Percentiles rank a stretch among this genome's conserved stretches.
phyloP scores from a whole-genome alignment of 1,284 basidiomycete genomes.

The Salmacisia buchloeana region DNA sequence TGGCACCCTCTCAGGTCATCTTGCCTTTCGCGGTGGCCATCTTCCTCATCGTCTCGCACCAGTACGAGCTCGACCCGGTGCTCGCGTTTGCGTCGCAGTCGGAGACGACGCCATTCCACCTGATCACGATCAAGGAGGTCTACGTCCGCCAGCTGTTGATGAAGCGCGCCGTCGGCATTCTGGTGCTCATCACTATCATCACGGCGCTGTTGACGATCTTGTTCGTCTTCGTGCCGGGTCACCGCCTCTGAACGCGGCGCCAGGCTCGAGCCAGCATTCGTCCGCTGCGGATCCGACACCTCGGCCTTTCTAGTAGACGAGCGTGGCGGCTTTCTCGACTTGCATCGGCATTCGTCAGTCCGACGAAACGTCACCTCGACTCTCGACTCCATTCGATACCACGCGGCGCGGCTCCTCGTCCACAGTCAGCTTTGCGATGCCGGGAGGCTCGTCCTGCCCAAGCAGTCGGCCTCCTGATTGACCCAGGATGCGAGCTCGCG shows the following conservation, averaged over 20 bases:
- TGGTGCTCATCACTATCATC: constrained; percentile 61
- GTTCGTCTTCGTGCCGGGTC: constrained; percentile 87
- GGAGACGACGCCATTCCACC: constrained; percentile 71
- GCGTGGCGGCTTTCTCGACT: no score
- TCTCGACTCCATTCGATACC: not conserved
- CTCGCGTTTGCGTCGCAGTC: constrained; percentile 53
- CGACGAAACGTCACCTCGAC: not conserved
- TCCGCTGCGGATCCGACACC: no score
- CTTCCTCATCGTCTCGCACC: constrained; percentile 82
- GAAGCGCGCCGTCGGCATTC: constrained; percentile 78
- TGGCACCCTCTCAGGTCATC: constrained; percentile 64
- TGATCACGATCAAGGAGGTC: constrained; percentile 77
- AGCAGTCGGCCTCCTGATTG: no score
- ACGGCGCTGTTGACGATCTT: constrained; percentile 72
- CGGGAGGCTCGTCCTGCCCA: no score
- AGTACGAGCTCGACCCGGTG: constrained; percentile 92
- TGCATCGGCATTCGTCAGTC: no score
- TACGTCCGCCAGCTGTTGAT: constrained; percentile 84
- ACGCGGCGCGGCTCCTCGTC: not conserved
- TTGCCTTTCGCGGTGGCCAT: constrained; percentile 86
- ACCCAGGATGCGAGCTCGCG: no score
- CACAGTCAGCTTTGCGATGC: no score
- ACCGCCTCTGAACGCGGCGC: constrained; percentile 60
- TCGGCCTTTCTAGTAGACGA: no score
- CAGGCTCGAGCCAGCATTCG: not conserved